Conservation (phyloP, 371 early-diverging fungal species). For the Mucor plumbeus region DNA sequence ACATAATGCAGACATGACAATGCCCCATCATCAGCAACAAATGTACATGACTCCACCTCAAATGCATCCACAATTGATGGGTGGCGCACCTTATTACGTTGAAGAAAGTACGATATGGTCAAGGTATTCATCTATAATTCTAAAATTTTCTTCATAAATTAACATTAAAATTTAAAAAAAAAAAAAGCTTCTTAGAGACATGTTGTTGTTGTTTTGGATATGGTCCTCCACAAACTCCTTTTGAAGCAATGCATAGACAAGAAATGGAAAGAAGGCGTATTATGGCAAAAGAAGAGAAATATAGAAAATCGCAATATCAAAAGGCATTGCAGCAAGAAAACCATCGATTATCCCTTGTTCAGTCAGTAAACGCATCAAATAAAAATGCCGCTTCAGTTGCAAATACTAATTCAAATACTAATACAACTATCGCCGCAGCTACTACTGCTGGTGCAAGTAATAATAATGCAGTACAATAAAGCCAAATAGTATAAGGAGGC, state of each 20-base stretch:
- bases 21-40: not conserved
- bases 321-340: conserved; percentile 16
- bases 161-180: not conserved
- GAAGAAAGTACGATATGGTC: not conserved
- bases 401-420: not conserved
- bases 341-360: not conserved
- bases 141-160: not conserved
- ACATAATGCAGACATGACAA: conserved; percentile 2
- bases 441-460: not conserved
- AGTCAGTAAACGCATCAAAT: not conserved
- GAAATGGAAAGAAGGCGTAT: conserved; percentile 15
- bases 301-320: conserved; percentile 10
- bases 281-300: conserved; percentile 11
- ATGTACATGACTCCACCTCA: conserved; percentile 8
- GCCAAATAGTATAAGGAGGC: not conserved
- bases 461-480: not conserved
- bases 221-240: conserved; percentile 13
- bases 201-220: conserved; percentile 20
- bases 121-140: not conserved
- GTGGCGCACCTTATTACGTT: conserved; percentile 1
- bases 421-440: not conserved
- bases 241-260: conserved; percentile 6
- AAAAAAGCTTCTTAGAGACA: conserved; percentile 10
- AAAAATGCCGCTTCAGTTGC: not conserved
- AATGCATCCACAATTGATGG: not conserved